A percentile compares a stretch with the other conserved stretches of the same genome.
Evolutionary conservation across 1,284 basidiomycete genomes (phyloP).

Genomic region (Tilletiaria anomala): DNA sequence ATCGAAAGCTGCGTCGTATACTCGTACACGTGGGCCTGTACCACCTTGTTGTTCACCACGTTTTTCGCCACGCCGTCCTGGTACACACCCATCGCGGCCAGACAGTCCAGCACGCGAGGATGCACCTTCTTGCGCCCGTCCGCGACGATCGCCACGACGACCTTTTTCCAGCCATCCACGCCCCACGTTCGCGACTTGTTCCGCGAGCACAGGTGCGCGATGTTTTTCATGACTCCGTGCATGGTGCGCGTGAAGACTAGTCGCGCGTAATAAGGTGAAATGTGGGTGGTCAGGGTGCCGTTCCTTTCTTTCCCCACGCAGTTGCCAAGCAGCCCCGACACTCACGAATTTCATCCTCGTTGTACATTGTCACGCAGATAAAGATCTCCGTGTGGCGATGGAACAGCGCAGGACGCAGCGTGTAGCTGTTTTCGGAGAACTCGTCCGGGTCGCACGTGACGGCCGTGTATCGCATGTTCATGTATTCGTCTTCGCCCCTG

Average conservation of each 20-base stretch:
- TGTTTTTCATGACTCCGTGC: constrained; percentile 73
- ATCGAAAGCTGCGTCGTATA: constrained; percentile 82
- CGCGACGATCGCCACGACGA: constrained; percentile 55
- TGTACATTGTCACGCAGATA: constrained; percentile 65
- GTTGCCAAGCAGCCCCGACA: not conserved
- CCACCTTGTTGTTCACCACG: constrained; percentile 67
- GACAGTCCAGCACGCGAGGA: constrained; percentile 81
- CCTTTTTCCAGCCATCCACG: constrained; percentile 87
- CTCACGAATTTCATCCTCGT: constrained; percentile 66
- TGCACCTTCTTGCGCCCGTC: constrained; percentile 86
- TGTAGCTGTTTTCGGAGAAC: constrained; percentile 67
- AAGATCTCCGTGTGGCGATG: constrained; percentile 77
- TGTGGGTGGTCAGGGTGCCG: not conserved
- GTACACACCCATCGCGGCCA: constrained; percentile 46
- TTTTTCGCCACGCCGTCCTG: constrained; percentile 71
- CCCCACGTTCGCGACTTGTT: constrained; percentile 95
- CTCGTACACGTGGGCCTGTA: constrained; percentile 88
- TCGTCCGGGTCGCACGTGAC: constrained; percentile 55
- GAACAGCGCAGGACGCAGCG: constrained; percentile 67
- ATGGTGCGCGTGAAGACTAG: constrained; percentile 77
- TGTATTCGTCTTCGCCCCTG: constrained; percentile 68
- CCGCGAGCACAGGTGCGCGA: constrained; percentile 57
- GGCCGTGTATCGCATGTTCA: constrained; percentile 48
- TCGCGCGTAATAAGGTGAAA: not conserved
- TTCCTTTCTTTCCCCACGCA: not conserved